Conservation (phyloP, 768 basidiomycete genomes). For the Lyophyllum shimeji region DNA sequence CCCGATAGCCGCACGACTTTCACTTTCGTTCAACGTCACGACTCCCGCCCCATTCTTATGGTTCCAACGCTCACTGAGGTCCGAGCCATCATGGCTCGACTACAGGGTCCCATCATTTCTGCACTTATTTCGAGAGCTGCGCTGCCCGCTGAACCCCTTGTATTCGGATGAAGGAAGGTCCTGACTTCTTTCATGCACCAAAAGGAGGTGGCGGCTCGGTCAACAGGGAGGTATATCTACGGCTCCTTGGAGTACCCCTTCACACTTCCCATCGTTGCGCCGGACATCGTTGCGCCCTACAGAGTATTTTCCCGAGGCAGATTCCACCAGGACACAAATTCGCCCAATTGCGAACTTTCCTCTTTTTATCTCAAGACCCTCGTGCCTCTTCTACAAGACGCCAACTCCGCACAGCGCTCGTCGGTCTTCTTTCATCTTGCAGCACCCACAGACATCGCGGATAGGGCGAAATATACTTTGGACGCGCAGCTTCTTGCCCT, state of each 20-base stretch:
- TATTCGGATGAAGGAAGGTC: constrained; percentile 1
- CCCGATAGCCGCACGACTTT: neutral
- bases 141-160: constrained; percentile 3
- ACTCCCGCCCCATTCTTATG: constrained; percentile 1
- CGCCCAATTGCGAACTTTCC: constrained; percentile 5
- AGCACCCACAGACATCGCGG: neutral
- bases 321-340: constrained; percentile 16
- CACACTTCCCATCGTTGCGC: constrained; percentile 5
- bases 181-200: constrained; percentile 5
- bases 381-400: constrained; percentile 3
- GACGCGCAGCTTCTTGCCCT: constrained; percentile 9
- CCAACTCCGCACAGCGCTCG: neutral
- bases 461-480: constrained; percentile 3
- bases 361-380: constrained; percentile 12
- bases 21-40: neutral
- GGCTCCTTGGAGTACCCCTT: constrained; percentile 16
- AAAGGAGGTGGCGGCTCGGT: constrained; percentile 1
- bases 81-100: constrained; percentile 11
- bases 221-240: constrained; percentile 8
- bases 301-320: constrained; percentile 8
- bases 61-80: constrained; percentile 7
- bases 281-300: constrained; percentile 2
- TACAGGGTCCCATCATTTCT: constrained; percentile 16
- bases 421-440: constrained; percentile 11
- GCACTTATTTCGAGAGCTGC: constrained; percentile 5